Evolutionary conservation across 1,284 basidiomycete genomes (phyloP), one percentile per base, ranked within the genome.

Genomic region (Apiotrichum mycotoxinovorans): DNA sequence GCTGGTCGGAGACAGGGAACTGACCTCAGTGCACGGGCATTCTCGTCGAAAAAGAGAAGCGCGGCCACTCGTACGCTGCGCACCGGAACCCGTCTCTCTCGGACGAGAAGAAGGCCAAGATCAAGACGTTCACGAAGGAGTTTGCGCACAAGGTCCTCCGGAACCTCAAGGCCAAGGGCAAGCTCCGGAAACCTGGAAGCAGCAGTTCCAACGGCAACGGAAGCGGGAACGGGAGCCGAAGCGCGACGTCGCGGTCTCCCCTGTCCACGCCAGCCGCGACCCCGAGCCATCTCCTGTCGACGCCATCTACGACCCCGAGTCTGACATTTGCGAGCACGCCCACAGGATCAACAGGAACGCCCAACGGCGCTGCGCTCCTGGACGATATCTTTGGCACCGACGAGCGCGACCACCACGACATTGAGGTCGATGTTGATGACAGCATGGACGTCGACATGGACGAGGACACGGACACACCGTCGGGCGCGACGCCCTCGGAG

Each of bases 11-110:
- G n/a, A n/a, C n/a, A n/a, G n/a, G n/a, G n/a, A n/a, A 51, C 25
- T 56, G 43, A 5, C 41, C 35, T 0, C 64, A 90, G 87, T 80
- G 91, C 56, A 89, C 93, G 0, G 82, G 86, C 57, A 74, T 89
- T 34, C 87, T 98, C 52, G 83, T 87, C 18, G 87, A 91, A 56
- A 98, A 96, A 77, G 96, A 98, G 81, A 94, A 92, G 79, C 93
- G 91, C 72, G 86, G 88, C 4, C 77, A 83, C n/a, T 84, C 83
- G 37, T 95, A 88, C 72, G 82, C 82, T 56, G 83, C 87, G 25
- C 82, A 82, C 33, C 83, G 83, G 47, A 81, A 92, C 45, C 89
- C 92, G 9, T 53, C 81, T 12, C 81, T 98, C 12, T 85, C 89
- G 1, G 87, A 91, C 1, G 92, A 97, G 61, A 98, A 98, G 73